Evolutionary conservation across 2,329 filamentous ascomycete genomes (phyloP).

Genomic region (Botrytis hyacinthi): DNA sequence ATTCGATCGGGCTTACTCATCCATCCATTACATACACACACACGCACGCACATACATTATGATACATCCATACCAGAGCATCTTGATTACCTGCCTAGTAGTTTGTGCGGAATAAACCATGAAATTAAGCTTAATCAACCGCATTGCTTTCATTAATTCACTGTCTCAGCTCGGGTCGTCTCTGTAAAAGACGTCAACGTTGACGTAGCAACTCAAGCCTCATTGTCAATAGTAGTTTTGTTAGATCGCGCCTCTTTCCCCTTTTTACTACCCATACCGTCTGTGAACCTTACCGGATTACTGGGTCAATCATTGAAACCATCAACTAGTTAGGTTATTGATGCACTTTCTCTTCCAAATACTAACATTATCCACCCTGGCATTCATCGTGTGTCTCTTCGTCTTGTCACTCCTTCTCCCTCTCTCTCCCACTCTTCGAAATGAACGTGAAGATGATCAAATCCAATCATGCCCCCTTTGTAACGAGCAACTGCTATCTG

Average conservation of each 20-base stretch:
- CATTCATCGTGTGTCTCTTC: neutral
- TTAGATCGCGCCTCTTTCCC: neutral
- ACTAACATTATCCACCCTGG: neutral
- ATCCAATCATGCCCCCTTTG: neutral
- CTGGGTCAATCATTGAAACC: neutral
- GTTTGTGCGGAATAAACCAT: neutral
- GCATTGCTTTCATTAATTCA: neutral
- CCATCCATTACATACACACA: neutral
- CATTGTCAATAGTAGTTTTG: neutral
- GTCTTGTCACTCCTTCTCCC: neutral
- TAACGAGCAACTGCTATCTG: neutral
- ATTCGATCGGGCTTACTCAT: neutral
- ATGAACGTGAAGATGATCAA: neutral
- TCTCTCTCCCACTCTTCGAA: neutral
- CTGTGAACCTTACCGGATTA: neutral
- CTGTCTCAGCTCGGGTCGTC: neutral
- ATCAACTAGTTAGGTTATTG: neutral
- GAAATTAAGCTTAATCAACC: neutral
- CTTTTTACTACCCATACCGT: neutral
- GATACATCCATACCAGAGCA: neutral
- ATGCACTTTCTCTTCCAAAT: neutral
- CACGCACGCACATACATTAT: no score
- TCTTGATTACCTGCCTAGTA: no score
- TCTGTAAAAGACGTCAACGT: neutral
- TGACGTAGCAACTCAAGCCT: neutral